phyloP scores from a whole-genome alignment of 1,284 basidiomycete species.

The Cutaneotrichosporon dermatis region DNA sequence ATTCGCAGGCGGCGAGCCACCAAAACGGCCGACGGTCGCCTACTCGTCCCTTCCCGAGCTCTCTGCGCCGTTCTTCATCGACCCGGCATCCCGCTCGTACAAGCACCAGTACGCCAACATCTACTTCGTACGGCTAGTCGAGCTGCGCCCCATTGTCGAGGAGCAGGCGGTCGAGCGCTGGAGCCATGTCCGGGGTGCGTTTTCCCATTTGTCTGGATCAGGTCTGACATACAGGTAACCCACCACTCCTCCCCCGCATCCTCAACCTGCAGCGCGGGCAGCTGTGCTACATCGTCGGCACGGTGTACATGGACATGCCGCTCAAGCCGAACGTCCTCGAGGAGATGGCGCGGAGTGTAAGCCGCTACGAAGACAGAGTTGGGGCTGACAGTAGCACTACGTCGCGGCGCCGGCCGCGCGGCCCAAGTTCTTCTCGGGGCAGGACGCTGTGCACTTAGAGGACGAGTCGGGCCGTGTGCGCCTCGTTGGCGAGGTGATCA shows the following conservation, averaged over 20 bases:
- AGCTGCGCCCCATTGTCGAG: slow-evolving; percentile 62
- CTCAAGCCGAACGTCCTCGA: slow-evolving; percentile 95
- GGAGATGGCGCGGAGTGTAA: slow-evolving; percentile 86
- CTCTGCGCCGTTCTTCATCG: slow-evolving; percentile 45
- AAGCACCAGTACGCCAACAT: slow-evolving; percentile 90
- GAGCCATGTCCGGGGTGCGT: slow-evolving; percentile 59
- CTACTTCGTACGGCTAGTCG: slow-evolving; percentile 72
- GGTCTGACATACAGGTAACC: slow-evolving; percentile 56
- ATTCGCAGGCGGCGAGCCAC: slow-evolving; percentile 6
- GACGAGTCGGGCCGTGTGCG: slow-evolving; percentile 90
- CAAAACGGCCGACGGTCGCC: slow-evolving; percentile 28
- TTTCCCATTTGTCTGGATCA: too few relatives aligned
- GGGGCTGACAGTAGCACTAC: slow-evolving; percentile 61
- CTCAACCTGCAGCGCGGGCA: slow-evolving; percentile 81
- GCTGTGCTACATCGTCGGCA: slow-evolving; percentile 87
- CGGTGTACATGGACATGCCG: slow-evolving; percentile 96
- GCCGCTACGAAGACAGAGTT: slow-evolving; percentile 28
- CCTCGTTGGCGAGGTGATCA: slow-evolving; percentile 66
- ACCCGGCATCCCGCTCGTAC: slow-evolving; percentile 45
- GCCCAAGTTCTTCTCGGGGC: slow-evolving; percentile 68
- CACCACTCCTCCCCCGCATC: slow-evolving; percentile 72
- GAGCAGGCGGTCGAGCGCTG: slow-evolving; percentile 63
- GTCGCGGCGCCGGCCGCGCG: slow-evolving; percentile 74
- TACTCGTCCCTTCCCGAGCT: slow-evolving; percentile 44
- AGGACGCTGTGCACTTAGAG: slow-evolving; percentile 83